Conservation (phyloP, 805 yeast genomes). For the Diddensiella caesifluorescens region DNA sequence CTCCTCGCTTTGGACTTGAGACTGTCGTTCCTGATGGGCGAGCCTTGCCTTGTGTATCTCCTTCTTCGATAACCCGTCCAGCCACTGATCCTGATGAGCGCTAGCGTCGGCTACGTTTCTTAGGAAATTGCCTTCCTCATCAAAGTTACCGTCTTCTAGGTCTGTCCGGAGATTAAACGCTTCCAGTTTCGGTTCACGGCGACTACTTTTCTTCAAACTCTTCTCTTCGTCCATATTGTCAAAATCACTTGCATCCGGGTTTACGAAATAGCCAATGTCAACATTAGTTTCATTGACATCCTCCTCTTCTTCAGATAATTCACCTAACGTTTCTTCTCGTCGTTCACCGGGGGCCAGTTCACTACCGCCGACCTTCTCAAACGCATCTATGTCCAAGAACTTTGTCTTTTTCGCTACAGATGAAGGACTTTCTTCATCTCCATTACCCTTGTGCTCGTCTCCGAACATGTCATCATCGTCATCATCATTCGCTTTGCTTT, state of each 20-base stretch:
- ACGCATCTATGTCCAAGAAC: slow-evolving; percentile 35
- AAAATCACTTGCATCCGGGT: slow-evolving; percentile 8
- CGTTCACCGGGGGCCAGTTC: slow-evolving; percentile 22
- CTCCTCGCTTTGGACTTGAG: slow-evolving; percentile 12
- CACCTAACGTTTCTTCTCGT: slow-evolving; percentile 24
- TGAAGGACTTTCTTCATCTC: slow-evolving; percentile 7
- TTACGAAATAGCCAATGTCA: slow-evolving; percentile 20
- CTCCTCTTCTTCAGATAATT: slow-evolving; percentile 24
- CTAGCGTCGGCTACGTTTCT: slow-evolving; percentile 37
- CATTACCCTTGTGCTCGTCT: slow-evolving; percentile 19
- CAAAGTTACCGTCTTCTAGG: slow-evolving; percentile 53
- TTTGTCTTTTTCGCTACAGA: slow-evolving; percentile 21
- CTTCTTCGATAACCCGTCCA: slow-evolving; percentile 32
- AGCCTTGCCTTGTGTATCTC: slow-evolving; percentile 37
- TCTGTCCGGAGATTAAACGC: slow-evolving; percentile 59
- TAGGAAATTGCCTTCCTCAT: slow-evolving; percentile 54
- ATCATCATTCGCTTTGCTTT: slow-evolving; percentile 15
- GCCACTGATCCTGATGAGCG: slow-evolving; percentile 38
- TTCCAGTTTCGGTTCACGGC: slow-evolving; percentile 45
- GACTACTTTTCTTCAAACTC: slow-evolving; percentile 11
- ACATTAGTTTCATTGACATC: slow-evolving; percentile 20
- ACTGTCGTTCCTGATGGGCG: slow-evolving; percentile 32
- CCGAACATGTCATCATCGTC: slow-evolving; percentile 31
- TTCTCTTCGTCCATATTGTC: slow-evolving; percentile 14
- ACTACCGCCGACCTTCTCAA: slow-evolving; percentile 32